Conservation (phyloP, 2,329 filamentous ascomycete genomes). For the Anthostomella pinea region DNA sequence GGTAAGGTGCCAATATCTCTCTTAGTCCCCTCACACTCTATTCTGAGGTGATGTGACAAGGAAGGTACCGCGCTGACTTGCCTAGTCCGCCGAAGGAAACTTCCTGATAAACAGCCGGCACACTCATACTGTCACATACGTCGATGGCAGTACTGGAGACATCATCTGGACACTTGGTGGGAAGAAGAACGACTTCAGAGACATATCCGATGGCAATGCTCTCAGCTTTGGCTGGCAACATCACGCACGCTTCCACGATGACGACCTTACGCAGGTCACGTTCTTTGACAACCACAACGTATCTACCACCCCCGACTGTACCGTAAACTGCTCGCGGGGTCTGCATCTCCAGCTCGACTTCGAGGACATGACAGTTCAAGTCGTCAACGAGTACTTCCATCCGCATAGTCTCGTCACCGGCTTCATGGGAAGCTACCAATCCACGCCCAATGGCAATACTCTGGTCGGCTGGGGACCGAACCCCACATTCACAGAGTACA, state of each 20-base stretch:
- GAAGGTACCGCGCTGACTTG: too few species aligned
- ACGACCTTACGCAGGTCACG: slow-evolving; percentile 9
- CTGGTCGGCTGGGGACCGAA: slow-evolving; percentile 35
- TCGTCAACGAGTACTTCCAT: slow-evolving; percentile 16
- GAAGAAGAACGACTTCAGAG: slow-evolving; percentile 15
- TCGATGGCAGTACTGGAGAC: slow-evolving; percentile 9
- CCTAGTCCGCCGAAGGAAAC: slow-evolving; percentile 16
- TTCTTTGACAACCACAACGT: slow-evolving; percentile 40
- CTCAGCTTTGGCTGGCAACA: slow-evolving; percentile 19
- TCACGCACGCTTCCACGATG: slow-evolving; percentile 14
- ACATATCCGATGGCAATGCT: slow-evolving; percentile 13
- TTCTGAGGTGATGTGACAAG: too few species aligned
- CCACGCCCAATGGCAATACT: slow-evolving; percentile 14
- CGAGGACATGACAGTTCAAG: slow-evolving; percentile 6
- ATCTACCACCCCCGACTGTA: slow-evolving; percentile 49
- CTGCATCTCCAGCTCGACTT: slow-evolving; percentile 14
- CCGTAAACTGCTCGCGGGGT: slow-evolving; percentile 21
- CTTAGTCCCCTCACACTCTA: too few species aligned
- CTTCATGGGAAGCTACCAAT: slow-evolving; percentile 14
- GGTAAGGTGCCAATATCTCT: too few species aligned
- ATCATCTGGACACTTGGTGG: slow-evolving; percentile 18
- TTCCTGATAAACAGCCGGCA: slow-evolving; percentile 18
- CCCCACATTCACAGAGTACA: slow-evolving; percentile 35
- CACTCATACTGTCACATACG: slow-evolving; percentile 10
- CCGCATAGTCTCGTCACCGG: slow-evolving; percentile 10